Evolutionary conservation across 1,284 basidiomycete species (phyloP), one percentile per base, ranked within the genome.

Genomic region (Boletellus sp.): DNA sequence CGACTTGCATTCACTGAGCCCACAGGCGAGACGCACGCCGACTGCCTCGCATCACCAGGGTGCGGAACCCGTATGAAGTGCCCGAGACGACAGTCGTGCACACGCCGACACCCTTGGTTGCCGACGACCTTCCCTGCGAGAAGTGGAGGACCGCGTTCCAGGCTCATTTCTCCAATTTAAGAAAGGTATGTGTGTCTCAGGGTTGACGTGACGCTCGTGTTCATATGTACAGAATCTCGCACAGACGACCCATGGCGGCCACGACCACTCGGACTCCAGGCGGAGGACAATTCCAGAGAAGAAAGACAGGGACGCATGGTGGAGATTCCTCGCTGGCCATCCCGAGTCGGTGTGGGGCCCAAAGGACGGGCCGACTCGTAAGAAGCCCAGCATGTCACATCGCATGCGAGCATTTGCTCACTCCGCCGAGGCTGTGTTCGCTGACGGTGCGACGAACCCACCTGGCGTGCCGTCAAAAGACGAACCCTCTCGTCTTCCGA

Each of bases 221-320:
- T 63, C 39, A 63, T 36, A 30, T 35, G 37, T 46, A 21, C 56
- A 90, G 88, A 89, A 90, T 66, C 62, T 82, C 38, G 64, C 67
- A 21, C 87, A 89, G 65, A 74, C 83, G 21, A 83, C 80, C 43
- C 70, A 76, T 55, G 74, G 81, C 49, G 65, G 68, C 37, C 63
- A 70, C 4, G 40, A 67, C 59, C 60, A 67, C 39, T 54, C 63
- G 43, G 50, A 59, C 18, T 52, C 57, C 28, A 45, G 50, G 36
- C 66, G 54, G 28, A 77, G 69, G 54, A 51, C 75, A 32, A 77
- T 89, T 57, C 87, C 88, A 19, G 83, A 86, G 45, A 83, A 77
- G 63, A 82, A 80, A 62, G 80, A 86, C 51, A 75, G 87, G 48
- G 84, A 87, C 58, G 67, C 73, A 16, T 91, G 87, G 88, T 90